Percentiles rank a stretch among this genome's conserved stretches.
Conservation (phyloP, 2,329 filamentous ascomycete species). For the Colletotrichum kahawae region DNA sequence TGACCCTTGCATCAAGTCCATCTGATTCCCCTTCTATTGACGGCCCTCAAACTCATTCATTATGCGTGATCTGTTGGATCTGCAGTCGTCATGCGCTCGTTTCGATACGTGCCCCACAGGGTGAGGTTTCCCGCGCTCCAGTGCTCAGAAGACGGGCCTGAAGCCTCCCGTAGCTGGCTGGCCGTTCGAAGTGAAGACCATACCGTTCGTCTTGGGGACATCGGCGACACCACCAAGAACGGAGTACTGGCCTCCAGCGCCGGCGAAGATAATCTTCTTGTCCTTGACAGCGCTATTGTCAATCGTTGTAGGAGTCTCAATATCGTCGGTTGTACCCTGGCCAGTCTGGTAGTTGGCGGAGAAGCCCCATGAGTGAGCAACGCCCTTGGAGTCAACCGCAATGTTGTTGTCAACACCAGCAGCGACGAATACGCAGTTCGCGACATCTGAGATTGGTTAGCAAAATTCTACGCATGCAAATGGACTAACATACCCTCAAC, state of each 20-base stretch:
- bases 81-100: neutral
- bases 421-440: constrained; percentile 63
- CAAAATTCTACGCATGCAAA: neutral
- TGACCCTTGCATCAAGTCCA: neutral
- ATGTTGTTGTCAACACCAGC: constrained; percentile 78
- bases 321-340: constrained; percentile 78
- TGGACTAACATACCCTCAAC: constrained; percentile 54
- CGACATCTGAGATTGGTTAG: constrained; percentile 39
- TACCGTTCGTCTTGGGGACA: constrained; percentile 34
- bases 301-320: constrained; percentile 77
- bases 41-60: neutral
- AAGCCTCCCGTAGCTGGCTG: constrained; percentile 19
- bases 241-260: constrained; percentile 86
- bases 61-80: neutral
- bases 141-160: constrained; percentile 7
- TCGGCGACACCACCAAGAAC: constrained; percentile 56
- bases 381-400: constrained; percentile 71
- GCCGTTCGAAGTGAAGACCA: constrained; percentile 14
- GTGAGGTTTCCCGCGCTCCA: neutral
- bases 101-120: neutral
- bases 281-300: constrained; percentile 84
- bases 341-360: constrained; percentile 81
- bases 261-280: constrained; percentile 77
- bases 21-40: neutral
- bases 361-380: constrained; percentile 82